These are phyloP conservation scores for Ceratobasidium sp. DNA, from an alignment of 1,284 basidiomycete species.

Conservation along the genomic window DNA sequence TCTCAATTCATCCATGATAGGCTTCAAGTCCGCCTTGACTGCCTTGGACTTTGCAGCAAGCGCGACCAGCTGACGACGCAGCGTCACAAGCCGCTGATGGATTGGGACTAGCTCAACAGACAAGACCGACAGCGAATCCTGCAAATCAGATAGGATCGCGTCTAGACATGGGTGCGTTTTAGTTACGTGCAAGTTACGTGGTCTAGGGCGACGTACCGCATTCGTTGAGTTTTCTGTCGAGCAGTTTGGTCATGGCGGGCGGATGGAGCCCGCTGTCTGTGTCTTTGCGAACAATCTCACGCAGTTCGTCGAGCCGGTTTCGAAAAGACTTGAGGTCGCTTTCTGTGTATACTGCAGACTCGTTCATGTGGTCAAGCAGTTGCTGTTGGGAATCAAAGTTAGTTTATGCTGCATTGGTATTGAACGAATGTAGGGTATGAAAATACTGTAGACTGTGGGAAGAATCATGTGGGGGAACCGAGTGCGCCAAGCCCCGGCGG, in stretches of 20 bases:
- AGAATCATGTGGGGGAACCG: not conserved
- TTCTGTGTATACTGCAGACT: constrained; percentile 93
- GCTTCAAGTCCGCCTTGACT: constrained; percentile 89
- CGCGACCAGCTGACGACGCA: constrained; percentile 90
- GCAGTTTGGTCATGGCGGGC: constrained; percentile 87
- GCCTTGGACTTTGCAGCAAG: constrained; percentile 89
- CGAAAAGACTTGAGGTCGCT: constrained; percentile 88
- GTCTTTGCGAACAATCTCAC: constrained; percentile 85
- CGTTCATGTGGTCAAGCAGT: constrained; percentile 94
- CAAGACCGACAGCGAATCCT: constrained; percentile 86
- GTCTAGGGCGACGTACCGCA: constrained; percentile 74
- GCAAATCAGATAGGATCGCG: constrained; percentile 77
- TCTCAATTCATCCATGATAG: constrained; percentile 90
- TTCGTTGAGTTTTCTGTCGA: constrained; percentile 91
- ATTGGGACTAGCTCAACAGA: constrained; percentile 90
- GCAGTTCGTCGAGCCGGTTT: constrained; percentile 80
- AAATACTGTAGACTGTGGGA: constrained; percentile 1
- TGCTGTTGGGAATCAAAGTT: constrained; percentile 66
- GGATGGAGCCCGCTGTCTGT: constrained; percentile 86
- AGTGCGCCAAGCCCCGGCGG: constrained; percentile 15
- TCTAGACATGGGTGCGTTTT: constrained; percentile 62
- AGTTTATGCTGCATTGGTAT: not conserved
- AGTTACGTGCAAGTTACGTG: constrained; percentile 39
- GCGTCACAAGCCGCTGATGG: constrained; percentile 88
- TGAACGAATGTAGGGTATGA: constrained; percentile 13